Evolutionary conservation across 352 stramenopile genomes (phyloP), one percentile per base, ranked within the genome.

Genomic region (Phytopythium sindhum): DNA sequence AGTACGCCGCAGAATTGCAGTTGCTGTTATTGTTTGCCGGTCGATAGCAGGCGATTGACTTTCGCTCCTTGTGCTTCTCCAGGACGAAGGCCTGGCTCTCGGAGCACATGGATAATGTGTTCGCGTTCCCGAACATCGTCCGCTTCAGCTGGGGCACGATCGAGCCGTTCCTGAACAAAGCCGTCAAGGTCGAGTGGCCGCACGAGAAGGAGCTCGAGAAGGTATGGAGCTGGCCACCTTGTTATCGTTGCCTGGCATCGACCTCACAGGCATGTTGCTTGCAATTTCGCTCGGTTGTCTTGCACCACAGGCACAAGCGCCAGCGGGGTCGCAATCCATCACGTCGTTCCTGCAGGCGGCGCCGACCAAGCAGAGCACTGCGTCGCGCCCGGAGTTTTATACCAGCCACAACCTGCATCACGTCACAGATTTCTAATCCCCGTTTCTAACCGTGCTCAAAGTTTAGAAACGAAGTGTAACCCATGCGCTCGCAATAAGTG

Each of bases 91-190:
- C 75, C 15, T 99, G 96, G 95, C 71, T 99, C 26, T 63, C 70
- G 4, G 77, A 72, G 5, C 87, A 96, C 70, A 69, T 94, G 50
- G 90, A 98, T 71, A 37, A 69, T 24, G 72, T 98, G 15, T 98
- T 98, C 74, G 79, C 89, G 5, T 98, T 91, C 74, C 89, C 92
- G 6, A 93, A 96, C 68, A 89, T 98, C 57, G 86, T 97, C 35
- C 81, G 95, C 48, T 98, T 98, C 74, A 97, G 85, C 57, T 98
- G 95, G 95, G 86, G 83, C 24, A 96, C 93, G 0, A 48, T 91
- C 23, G 81, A 88, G 33, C 78, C 78, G 29, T 88, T 84, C 29
- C 56, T 80, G 26, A 60, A 65, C 6, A 87, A 84, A 31, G 75
- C 78, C 26, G 69, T 80, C 2, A 82, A 86, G 54, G 83, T 91